Evolutionary conservation across 1,139 yeast species (phyloP).

Genomic region (Blastobotrys capitulatus): DNA sequence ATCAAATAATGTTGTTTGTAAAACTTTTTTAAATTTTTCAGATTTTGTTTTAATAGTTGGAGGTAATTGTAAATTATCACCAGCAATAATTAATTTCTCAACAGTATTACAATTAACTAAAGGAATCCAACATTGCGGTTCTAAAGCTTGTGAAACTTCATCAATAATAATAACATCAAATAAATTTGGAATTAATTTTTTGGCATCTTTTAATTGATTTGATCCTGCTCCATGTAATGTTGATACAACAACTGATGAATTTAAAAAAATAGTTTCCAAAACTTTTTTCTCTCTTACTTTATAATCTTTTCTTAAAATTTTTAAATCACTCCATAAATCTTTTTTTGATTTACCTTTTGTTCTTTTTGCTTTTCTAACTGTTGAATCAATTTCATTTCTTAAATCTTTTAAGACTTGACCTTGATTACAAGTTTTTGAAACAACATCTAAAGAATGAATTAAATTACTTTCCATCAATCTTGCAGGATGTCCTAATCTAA

Average conservation of each 20-base stretch:
- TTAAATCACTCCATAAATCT: slow-evolving; percentile 64
- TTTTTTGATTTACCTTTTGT: slow-evolving; percentile 62
- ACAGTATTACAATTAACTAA: slow-evolving; percentile 59
- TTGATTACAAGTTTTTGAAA: slow-evolving; percentile 57
- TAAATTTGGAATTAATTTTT: slow-evolving; percentile 31
- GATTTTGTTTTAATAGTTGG: slow-evolving; percentile 35
- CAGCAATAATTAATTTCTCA: slow-evolving; percentile 50
- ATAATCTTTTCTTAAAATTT: slow-evolving; percentile 63
- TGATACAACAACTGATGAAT: slow-evolving; percentile 65
- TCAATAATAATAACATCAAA: slow-evolving; percentile 87
- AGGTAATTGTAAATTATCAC: slow-evolving; percentile 81
- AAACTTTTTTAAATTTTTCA: slow-evolving; percentile 33
- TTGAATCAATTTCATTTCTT: slow-evolving; percentile 60
- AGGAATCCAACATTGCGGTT: slow-evolving; percentile 98
- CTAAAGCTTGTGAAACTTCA: slow-evolving; percentile 90
- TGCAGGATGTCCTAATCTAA: slow-evolving; percentile 93
- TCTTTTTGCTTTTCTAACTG: slow-evolving; percentile 56
- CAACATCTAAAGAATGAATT: slow-evolving; percentile 70
- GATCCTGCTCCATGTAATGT: slow-evolving; percentile 89
- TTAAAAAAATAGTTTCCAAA: slow-evolving; percentile 50
- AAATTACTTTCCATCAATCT: slow-evolving; percentile 59
- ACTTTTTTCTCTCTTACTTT: slow-evolving; percentile 60
- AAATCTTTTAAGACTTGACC: slow-evolving; percentile 65
- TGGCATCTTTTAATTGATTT: slow-evolving; percentile 52
- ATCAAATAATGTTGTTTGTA: slow-evolving; percentile 74